A percentile compares a stretch with the other conserved stretches of the same genome.
phyloP scores from a whole-genome alignment of 2,329 filamentous ascomycete genomes.

The Diplodia sapinea region DNA sequence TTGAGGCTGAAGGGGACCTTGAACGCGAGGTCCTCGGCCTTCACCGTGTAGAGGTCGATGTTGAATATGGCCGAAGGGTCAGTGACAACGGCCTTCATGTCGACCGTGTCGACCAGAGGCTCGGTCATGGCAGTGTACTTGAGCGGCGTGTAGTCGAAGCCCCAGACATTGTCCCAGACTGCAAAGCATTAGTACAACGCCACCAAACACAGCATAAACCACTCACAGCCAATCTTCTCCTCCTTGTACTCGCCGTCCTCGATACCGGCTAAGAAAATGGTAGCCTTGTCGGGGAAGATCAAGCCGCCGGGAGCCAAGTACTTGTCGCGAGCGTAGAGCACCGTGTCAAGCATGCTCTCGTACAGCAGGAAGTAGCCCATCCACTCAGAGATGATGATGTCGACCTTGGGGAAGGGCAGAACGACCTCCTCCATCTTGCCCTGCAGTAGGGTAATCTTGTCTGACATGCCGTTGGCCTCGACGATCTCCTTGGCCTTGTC shows the following conservation, averaged over 20 bases:
- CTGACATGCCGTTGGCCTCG: slow-evolving; percentile 83
- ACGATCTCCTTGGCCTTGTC: slow-evolving; percentile 98
- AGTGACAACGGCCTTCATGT: slow-evolving; percentile 95
- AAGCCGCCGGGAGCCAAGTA: slow-evolving; percentile 86
- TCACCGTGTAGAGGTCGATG: slow-evolving; percentile 93
- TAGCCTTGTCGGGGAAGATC: slow-evolving; percentile 99
- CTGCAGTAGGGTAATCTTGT: slow-evolving; percentile 97
- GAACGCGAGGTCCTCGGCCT: slow-evolving; percentile 82
- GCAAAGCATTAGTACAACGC: slow-evolving; percentile 34
- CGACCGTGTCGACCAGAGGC: slow-evolving; percentile 95
- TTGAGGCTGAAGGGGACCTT: slow-evolving; percentile 75
- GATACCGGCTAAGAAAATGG: slow-evolving; percentile 94
- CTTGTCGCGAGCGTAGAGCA: slow-evolving; percentile 89
- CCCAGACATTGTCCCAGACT: slow-evolving; percentile 99
- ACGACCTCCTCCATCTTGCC: slow-evolving; percentile 99
- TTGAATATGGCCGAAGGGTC: slow-evolving; percentile 85
- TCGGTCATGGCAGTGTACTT: slow-evolving; percentile 93
- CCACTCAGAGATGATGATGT: slow-evolving; percentile 99
- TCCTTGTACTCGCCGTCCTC: slow-evolving; percentile 99
- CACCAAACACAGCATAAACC: slow-evolving; percentile 24
- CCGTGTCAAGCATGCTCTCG: slow-evolving; percentile 98
- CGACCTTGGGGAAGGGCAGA: slow-evolving; percentile 91
- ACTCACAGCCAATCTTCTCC: slow-evolving; percentile 98
- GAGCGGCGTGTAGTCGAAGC: slow-evolving; percentile 93
- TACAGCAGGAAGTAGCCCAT: slow-evolving; percentile 99